Evolutionary conservation across 139 green algal genomes (phyloP).

Genomic region (Micromonas pusilla): DNA sequence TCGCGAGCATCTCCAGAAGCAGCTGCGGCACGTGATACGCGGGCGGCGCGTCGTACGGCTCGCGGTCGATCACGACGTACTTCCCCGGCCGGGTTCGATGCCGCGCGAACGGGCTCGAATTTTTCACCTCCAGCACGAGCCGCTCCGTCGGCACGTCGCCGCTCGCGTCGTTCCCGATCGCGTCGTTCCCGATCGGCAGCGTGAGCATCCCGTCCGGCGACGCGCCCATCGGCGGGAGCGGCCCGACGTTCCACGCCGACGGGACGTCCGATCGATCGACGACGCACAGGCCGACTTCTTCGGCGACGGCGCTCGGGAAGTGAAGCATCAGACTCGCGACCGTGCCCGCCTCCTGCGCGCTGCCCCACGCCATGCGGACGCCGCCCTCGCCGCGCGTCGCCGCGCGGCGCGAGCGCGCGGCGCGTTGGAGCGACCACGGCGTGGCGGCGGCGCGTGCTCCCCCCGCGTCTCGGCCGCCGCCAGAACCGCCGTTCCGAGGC

Average conservation of each 20-base stretch:
- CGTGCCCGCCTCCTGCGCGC: slow-evolving; percentile 50
- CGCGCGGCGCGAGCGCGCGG: too few species aligned
- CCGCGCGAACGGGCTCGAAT: slow-evolving; percentile 56
- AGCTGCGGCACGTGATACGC: slow-evolving; percentile 64
- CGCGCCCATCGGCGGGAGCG: slow-evolving; percentile 54
- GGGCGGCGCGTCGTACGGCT: slow-evolving; percentile 21
- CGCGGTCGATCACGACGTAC: neutral
- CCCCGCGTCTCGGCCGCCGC: too few species aligned
- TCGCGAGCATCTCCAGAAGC: slow-evolving; percentile 62
- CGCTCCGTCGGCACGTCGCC: neutral
- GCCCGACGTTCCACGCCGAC: slow-evolving; percentile 32
- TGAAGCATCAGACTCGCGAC: slow-evolving; percentile 42
- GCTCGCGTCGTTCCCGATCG: neutral
- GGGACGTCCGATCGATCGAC: neutral
- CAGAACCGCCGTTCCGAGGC: too few species aligned
- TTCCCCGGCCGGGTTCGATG: neutral
- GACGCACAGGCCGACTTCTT: slow-evolving; percentile 49
- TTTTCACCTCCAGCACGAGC: slow-evolving; percentile 73
- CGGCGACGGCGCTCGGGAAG: neutral
- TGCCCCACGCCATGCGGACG: slow-evolving; percentile 60
- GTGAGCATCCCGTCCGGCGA: slow-evolving; percentile 53
- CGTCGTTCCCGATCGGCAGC: too few species aligned
- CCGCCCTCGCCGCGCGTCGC: neutral
- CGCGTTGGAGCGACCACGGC: neutral
- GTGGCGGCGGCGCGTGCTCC: too few species aligned